Percentiles rank a stretch among this genome's conserved stretches.
phyloP scores from a whole-genome alignment of 441 rosid genomes.

The Dalechampia spathulata region DNA sequence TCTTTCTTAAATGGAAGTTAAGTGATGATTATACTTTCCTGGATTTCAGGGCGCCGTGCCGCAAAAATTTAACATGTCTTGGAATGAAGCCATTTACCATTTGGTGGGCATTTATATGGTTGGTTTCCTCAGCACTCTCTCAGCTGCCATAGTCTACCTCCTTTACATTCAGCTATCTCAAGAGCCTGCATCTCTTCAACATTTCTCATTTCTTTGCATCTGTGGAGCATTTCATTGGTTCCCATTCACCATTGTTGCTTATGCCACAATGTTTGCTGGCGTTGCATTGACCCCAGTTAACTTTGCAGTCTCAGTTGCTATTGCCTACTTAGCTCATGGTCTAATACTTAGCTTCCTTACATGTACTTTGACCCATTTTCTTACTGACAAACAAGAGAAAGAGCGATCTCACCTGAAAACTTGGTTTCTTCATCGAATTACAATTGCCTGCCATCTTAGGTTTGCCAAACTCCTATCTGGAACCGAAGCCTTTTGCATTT shows the following conservation, averaged over 20 bases:
- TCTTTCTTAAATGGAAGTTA: too few relatives aligned
- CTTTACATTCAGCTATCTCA: slow-evolving; percentile 32
- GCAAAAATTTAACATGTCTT: slow-evolving; percentile 5
- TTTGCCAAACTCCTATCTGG: slow-evolving; percentile 64
- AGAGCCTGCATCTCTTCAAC: slow-evolving; percentile 30
- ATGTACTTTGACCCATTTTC: slow-evolving; percentile 23
- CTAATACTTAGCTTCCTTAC: slow-evolving; percentile 49
- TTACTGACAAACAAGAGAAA: slow-evolving; percentile 28
- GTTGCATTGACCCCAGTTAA: slow-evolving; percentile 26
- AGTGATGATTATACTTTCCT: background rate
- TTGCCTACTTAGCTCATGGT: slow-evolving; percentile 48
- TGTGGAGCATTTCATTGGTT: slow-evolving; percentile 62
- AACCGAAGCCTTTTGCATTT: slow-evolving; percentile 59
- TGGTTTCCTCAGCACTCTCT: slow-evolving; percentile 49
- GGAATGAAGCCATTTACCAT: slow-evolving; percentile 26
- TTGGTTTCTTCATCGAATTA: slow-evolving; percentile 48
- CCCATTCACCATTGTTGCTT: slow-evolving; percentile 45
- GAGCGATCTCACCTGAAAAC: slow-evolving; percentile 25
- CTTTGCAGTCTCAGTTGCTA: slow-evolving; percentile 33
- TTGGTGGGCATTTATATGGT: slow-evolving; percentile 50
- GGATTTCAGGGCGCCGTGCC: slow-evolving; percentile 26
- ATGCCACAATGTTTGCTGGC: slow-evolving; percentile 31
- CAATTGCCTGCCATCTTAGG: slow-evolving; percentile 53
- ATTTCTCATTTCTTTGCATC: slow-evolving; percentile 46
- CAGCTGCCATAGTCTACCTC: slow-evolving; percentile 41